Percentiles rank a stretch among this genome's conserved stretches.
These are phyloP conservation scores for Gastrolobium villosum DNA, from an alignment of 306 rosid genomes.

Conservation along the genomic window DNA sequence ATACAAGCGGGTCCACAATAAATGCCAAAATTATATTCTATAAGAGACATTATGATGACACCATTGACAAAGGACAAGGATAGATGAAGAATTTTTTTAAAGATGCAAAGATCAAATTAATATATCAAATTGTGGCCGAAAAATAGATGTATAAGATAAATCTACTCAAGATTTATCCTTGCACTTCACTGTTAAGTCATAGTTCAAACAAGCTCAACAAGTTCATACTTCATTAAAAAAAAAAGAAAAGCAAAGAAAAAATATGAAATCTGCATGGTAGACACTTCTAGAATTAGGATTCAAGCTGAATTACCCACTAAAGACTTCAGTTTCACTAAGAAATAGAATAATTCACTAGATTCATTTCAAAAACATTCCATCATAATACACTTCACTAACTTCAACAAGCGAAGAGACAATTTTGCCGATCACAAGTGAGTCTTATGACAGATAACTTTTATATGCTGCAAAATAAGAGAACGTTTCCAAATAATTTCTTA, in stretches of 20 bases:
- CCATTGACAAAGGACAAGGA: not conserved
- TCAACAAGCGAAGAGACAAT: not conserved
- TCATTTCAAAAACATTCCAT: not conserved
- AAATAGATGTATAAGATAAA: not conserved
- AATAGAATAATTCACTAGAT: not conserved
- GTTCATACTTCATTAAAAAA: not conserved
- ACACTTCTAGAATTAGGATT: not conserved
- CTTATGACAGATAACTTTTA: too few species aligned
- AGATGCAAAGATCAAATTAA: conserved; percentile 20
- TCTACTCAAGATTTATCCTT: conserved; percentile 3
- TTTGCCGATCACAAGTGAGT: conserved; percentile 37
- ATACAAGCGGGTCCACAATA: not conserved
- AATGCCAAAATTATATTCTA: conserved; percentile 24
- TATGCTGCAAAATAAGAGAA: too few species aligned
- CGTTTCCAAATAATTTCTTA: too few species aligned
- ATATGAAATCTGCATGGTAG: not conserved
- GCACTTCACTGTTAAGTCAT: not conserved
- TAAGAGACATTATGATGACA: not conserved
- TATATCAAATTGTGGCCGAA: not conserved
- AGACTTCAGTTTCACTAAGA: conserved; percentile 12
- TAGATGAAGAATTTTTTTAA: conserved; percentile 18
- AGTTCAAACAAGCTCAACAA: not conserved
- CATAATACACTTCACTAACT: conserved; percentile 17
- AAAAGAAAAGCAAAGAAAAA: not conserved
- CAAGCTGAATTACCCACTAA: not conserved